These are phyloP conservation scores for Clonostachys chloroleuca DNA, from an alignment of 2,329 filamentous ascomycete species.

Conservation along the genomic window DNA sequence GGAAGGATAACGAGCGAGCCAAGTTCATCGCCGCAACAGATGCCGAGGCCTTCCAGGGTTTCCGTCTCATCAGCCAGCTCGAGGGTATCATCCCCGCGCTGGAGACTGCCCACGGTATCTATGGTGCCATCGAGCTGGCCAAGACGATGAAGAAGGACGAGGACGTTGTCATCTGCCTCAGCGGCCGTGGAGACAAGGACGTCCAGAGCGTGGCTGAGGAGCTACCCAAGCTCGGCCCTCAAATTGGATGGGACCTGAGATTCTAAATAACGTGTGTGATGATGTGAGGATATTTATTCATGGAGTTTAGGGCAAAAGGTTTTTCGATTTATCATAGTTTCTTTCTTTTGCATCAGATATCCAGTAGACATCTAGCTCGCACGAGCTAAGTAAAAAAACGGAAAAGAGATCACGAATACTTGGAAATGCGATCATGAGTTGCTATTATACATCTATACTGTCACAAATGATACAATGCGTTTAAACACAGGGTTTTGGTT, in stretches of 20 bases:
- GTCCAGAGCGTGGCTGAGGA: slow-evolving; percentile 97
- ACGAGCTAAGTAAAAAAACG: background rate
- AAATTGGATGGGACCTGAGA: slow-evolving; percentile 73
- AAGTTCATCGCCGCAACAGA: slow-evolving; percentile 91
- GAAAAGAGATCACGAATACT: background rate
- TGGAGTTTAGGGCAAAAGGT: too few species aligned
- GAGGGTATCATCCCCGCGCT: slow-evolving; percentile 97
- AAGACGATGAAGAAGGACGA: slow-evolving; percentile 84
- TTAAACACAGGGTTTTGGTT: too few species aligned
- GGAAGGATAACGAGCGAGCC: slow-evolving; percentile 88
- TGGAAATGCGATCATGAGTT: background rate
- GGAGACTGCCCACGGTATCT: slow-evolving; percentile 91
- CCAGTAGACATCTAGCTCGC: background rate
- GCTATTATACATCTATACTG: background rate
- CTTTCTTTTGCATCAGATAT: too few species aligned
- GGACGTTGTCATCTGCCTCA: slow-evolving; percentile 91
- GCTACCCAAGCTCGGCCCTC: slow-evolving; percentile 79
- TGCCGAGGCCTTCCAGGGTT: slow-evolving; percentile 82
- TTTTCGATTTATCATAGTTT: too few species aligned
- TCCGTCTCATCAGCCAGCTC: slow-evolving; percentile 77
- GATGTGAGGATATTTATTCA: background rate
- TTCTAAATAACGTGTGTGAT: slow-evolving; percentile 36
- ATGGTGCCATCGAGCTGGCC: slow-evolving; percentile 80
- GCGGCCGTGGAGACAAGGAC: slow-evolving; percentile 94
- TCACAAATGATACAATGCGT: background rate